Base-by-base conservation (phyloP, 139 green algal genomes). In the Closterium sp. region DNA sequence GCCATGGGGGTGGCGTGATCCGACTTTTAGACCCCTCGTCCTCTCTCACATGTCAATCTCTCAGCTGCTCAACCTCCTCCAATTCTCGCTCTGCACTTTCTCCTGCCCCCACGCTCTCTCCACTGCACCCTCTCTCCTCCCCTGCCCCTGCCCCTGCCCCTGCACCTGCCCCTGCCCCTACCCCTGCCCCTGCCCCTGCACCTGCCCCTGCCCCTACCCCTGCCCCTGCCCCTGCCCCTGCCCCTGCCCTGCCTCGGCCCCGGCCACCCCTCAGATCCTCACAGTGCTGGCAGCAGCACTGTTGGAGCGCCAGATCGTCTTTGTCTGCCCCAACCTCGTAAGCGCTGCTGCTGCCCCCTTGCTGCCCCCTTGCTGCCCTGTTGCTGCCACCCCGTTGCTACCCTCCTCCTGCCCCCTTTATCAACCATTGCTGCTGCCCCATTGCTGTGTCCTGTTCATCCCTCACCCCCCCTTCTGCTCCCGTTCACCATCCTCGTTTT, bases 271-370 rank as follows among this genome's bases (percentile, higher is more conserved):
- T 28, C 88, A 94, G 87, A 84, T 92, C 31, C 88, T 93, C 35
- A 28, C 83, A 1, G 88, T 91, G 66, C 89, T 94, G 32, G 86
- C 92, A 86, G 96, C 94, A 6, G 95, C 92, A 1, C 94, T 99
- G 94, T 94, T 98, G 87, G 97, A 99, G 95, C 95, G 95, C 87
- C 97, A 98, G 94, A 93, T 98, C 36, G 97, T 98, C 30, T 93
- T 99, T 33, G 98, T 99, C 93, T 97, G 96, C 93, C 97, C 97
- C 43, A 96, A 98, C 93, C 91, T 98, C 21, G 95, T 88, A 35
- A n/a, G 90, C 21, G 6, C 30, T 43, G 32, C 32, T 35, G 21
- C 84, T 33, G 2, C 12, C 31, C 85, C 9, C 8, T 64, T 4
- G 25, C 84, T 88, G 16, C n/a, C 7, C 84, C 84, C 8, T 35